A percentile compares a stretch with the other conserved stretches of the same genome.
These are phyloP conservation scores for Fusarium continuum DNA, from an alignment of 2,329 filamentous ascomycete genomes.

Conservation along the genomic window DNA sequence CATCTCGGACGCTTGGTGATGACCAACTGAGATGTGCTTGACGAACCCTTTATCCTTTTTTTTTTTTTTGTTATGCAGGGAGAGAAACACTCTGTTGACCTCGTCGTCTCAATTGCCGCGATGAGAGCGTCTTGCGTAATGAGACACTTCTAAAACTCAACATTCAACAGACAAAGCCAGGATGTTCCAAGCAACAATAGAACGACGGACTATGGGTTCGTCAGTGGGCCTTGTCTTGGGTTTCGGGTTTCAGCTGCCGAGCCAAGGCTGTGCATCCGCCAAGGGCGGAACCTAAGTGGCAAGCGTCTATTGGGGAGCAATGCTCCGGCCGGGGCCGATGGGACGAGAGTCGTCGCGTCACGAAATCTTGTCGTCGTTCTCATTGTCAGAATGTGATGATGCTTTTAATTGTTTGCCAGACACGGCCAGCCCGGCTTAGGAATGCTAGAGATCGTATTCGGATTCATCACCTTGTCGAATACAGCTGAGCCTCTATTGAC, in stretches of 20 bases:
- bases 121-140: neutral
- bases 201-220: neutral
- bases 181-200: neutral
- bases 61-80: too few species aligned
- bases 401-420: conserved; percentile 5
- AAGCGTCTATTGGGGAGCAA: neutral
- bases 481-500: neutral
- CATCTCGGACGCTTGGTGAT: neutral
- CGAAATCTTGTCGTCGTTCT: neutral
- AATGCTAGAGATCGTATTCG: conserved; percentile 27
- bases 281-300: neutral
- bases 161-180: neutral
- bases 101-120: neutral
- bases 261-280: conserved; percentile 36
- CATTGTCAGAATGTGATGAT: conserved; percentile 18
- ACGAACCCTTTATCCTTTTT: conserved; percentile 4
- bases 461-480: neutral
- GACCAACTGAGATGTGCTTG: neutral
- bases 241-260: conserved; percentile 33
- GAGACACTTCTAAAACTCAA: neutral
- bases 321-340: neutral
- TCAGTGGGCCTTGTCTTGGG: neutral
- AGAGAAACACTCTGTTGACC: conserved; percentile 18
- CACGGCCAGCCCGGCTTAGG: conserved; percentile 2
- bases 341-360: conserved; percentile 30